Base-by-base conservation (phyloP, 148 eudicot species). In the Drosera capensis region DNA sequence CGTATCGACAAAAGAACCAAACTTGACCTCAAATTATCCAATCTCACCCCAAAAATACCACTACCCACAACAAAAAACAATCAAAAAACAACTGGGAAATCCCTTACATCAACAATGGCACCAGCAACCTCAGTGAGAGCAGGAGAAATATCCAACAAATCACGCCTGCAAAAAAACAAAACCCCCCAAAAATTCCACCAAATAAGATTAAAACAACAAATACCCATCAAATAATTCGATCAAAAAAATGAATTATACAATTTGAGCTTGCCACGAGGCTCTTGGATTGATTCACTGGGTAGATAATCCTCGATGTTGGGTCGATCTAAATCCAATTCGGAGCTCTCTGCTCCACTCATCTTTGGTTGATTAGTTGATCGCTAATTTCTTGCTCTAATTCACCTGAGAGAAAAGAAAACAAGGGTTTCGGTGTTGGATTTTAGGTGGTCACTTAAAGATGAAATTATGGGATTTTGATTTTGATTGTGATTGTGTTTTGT, bases 231-330 rank as follows among this genome's bases (percentile, higher is more conserved):
- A n/a, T n/a, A n/a, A n/a, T n/a, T n/a, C n/a, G n/a, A n/a, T n/a
- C n/a, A n/a, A n/a, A 48, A 19, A 30, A 23, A 7, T 31, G 23
- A 20, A 8, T 16, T 11, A 29, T 90, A 90, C 99, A 92, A 58
- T 48, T 76, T 71, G 47, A 92, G 85, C 56, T 75, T 68, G 63
- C 75, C 76, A 28, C 49, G 74, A 3, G 99, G 95, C 45, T 65
- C 68, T 18, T 55, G 71, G 15, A 92, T 62, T 43, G 82, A 73
- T 58, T 68, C 94, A 30, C 73, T 54, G 18, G 74, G 86, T n/a
- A 92, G 74, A 49, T 90, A 92, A 25, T 92, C 99, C 64, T 92
- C 99, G 3, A 84, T 60, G 20, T 80, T 90, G 19, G 93, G 99
- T 28, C 88, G 70, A 71, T 90, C 99, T 49, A 78, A 59, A 58